These are phyloP conservation scores for Lophiostoma macrostomum DNA, from an alignment of 495 filamentous ascomycete genomes.

Conservation along the genomic window DNA sequence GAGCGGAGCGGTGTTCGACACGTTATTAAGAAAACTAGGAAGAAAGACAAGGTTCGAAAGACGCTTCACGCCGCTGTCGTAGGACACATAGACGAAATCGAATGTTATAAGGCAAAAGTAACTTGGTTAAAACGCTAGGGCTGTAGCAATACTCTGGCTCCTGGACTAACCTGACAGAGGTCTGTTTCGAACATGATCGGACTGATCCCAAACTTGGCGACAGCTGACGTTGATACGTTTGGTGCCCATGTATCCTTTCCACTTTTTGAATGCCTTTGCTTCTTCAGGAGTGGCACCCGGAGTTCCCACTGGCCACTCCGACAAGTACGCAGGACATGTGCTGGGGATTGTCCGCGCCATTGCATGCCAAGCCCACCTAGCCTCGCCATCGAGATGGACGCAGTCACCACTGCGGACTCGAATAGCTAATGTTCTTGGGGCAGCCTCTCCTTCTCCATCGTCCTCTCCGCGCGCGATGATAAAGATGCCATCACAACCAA, in stretches of 20 bases:
- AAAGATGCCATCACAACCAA: conserved; percentile 33
- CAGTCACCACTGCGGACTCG: conserved; percentile 28
- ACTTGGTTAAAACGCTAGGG: no score
- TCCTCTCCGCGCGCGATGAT: conserved; percentile 27
- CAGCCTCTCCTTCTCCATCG: conserved; percentile 10
- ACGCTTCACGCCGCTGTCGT: no score
- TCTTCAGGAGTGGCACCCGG: conserved; percentile 16
- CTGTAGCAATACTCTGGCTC: no score
- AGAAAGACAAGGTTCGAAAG: no score
- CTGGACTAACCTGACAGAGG: no score
- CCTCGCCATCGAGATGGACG: conserved; percentile 25
- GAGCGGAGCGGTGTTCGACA: no score
- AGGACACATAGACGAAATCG: no score
- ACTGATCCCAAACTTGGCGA: conserved; percentile 31
- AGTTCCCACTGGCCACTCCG: conserved; percentile 23
- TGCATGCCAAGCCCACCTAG: conserved; percentile 34
- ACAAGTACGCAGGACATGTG: conserved; percentile 22
- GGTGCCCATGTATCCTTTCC: conserved; percentile 31
- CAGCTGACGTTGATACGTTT: conserved; percentile 31
- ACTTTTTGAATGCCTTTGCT: conserved; percentile 23
- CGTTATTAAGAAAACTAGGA: no score
- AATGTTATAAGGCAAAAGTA: no score
- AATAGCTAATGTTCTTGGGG: conserved; percentile 26
- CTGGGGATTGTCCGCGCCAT: conserved; percentile 28
- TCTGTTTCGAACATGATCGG: no score